Evolutionary conservation across 352 stramenopile genomes (phyloP).

Genomic region (Phytophthora palmivora): DNA sequence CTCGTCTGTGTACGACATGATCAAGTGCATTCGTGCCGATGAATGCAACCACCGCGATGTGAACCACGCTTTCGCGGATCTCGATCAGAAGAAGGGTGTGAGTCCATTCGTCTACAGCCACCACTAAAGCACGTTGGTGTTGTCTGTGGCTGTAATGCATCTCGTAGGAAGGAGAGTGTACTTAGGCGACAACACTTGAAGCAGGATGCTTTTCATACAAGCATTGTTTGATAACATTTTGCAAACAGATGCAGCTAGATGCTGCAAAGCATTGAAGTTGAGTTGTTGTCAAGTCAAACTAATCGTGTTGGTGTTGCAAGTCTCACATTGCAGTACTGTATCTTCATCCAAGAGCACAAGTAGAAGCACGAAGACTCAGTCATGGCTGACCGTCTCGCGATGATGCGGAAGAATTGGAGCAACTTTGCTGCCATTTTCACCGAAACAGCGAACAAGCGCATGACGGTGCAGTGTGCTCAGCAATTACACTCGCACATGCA

Average conservation of each 20-base stretch:
- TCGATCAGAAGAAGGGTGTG: slow-evolving; percentile 64
- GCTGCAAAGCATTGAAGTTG: slow-evolving; percentile 4
- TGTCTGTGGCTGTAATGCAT: background rate
- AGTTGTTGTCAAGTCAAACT: background rate
- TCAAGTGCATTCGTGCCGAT: slow-evolving; percentile 86
- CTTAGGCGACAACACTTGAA: no score
- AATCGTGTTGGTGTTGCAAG: no score
- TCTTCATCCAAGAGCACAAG: background rate
- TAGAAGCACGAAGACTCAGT: background rate
- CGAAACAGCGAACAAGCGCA: slow-evolving; percentile 50
- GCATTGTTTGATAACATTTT: no score
- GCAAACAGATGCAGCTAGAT: no score
- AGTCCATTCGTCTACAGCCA: slow-evolving; percentile 49
- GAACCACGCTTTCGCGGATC: slow-evolving; percentile 81
- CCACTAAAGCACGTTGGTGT: slow-evolving; percentile 16
- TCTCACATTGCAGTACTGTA: background rate
- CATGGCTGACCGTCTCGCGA: slow-evolving; percentile 12
- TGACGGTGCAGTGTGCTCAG: slow-evolving; percentile 50
- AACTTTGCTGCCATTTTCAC: slow-evolving; percentile 46
- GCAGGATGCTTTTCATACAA: no score
- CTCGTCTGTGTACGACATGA: slow-evolving; percentile 67
- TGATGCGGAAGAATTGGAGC: slow-evolving; percentile 42
- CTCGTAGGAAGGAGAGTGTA: background rate
- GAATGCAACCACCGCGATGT: slow-evolving; percentile 89
- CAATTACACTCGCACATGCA: slow-evolving; percentile 59